Conservation (phyloP, 352 stramenopile species). For the Phytopythium delawarense region DNA sequence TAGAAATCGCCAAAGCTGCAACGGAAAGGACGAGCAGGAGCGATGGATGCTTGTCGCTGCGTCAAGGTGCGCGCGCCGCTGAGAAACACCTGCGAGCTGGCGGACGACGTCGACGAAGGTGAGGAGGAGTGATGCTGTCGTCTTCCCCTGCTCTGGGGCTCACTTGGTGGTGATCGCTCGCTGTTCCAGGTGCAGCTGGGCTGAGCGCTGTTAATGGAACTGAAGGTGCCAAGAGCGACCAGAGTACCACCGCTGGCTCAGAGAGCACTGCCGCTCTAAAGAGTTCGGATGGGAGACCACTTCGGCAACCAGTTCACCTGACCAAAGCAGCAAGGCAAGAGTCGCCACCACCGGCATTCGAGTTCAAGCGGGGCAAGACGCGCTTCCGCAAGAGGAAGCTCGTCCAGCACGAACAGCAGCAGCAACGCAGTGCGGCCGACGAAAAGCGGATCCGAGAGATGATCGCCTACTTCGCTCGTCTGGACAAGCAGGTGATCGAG, state of each 20-base stretch:
- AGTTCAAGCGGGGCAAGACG: conserved; percentile 40
- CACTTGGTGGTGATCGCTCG: not conserved
- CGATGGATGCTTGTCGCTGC: not conserved
- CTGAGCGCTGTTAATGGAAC: not conserved
- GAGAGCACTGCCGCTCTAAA: not conserved
- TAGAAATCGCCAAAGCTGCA: not conserved
- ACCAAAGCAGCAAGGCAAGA: conserved; percentile 25
- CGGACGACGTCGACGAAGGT: not conserved
- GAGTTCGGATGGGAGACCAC: not conserved
- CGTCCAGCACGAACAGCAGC: conserved; percentile 21
- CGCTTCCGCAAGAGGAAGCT: conserved; percentile 39
- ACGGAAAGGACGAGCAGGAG: not conserved
- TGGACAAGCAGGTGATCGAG: conserved; percentile 53
- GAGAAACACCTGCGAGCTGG: not conserved
- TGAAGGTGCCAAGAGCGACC: not conserved
- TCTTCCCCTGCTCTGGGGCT: not conserved
- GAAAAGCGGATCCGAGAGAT: conserved; percentile 52
- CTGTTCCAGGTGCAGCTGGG: not conserved
- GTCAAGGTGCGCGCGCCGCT: not conserved
- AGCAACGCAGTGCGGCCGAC: conserved; percentile 28
- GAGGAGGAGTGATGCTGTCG: not conserved
- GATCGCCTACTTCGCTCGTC: conserved; percentile 51
- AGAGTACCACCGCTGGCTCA: not conserved
- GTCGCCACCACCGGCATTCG: conserved; percentile 50
- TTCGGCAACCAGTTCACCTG: conserved; percentile 7